A percentile compares a stretch with the other conserved stretches of the same genome.
These are phyloP conservation scores for Cladophialophora carrionii DNA, from an alignment of 2,329 filamentous ascomycete species.

Conservation along the genomic window DNA sequence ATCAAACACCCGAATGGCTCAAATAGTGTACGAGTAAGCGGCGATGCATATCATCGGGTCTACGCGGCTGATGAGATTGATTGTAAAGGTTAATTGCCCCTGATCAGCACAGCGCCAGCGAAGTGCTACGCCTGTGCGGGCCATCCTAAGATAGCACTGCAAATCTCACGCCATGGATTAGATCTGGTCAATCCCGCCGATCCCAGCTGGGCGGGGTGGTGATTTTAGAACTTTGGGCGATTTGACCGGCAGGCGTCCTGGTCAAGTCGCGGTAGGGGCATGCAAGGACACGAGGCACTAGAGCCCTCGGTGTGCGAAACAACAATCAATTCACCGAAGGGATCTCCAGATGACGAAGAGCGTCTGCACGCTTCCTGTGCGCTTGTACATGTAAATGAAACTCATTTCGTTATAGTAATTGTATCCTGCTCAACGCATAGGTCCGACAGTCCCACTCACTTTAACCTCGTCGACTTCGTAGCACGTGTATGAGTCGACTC, in stretches of 20 bases:
- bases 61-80: neutral
- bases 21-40: neutral
- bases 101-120: conserved; percentile 18
- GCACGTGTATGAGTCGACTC: conserved; percentile 30
- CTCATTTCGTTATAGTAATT: conserved; percentile 30
- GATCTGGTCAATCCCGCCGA: conserved; percentile 17
- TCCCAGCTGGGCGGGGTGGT: conserved; percentile 21
- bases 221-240: neutral
- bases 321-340: neutral
- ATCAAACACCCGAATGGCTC: neutral
- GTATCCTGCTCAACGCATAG: conserved; percentile 39
- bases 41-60: neutral
- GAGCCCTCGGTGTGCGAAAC: neutral
- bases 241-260: neutral
- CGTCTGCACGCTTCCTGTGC: neutral
- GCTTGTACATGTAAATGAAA: conserved; percentile 16
- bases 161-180: conserved; percentile 20
- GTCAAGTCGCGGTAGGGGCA: neutral
- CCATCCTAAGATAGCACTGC: conserved; percentile 5
- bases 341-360: neutral
- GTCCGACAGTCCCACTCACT: conserved; percentile 38
- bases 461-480: conserved; percentile 40
- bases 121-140: neutral
- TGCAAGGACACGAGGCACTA: neutral
- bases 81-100: conserved; percentile 1